Percentiles rank a stretch among this genome's conserved stretches.
Evolutionary conservation across 2,329 filamentous ascomycete species (phyloP).

Genomic region (Claviceps pazoutovae): DNA sequence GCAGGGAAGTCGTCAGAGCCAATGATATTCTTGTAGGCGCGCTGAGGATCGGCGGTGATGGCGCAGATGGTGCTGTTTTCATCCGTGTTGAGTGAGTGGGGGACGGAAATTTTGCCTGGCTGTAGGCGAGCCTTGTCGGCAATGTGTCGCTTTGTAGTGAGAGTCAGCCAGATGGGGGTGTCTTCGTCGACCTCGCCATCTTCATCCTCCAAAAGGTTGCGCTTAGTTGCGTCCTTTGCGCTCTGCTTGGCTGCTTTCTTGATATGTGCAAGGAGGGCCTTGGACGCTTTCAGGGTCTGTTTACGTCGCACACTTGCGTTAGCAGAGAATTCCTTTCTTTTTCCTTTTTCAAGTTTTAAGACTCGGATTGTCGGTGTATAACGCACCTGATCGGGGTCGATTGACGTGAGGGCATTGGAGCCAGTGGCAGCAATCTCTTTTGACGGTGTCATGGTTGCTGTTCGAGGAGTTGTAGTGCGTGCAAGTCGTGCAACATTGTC

Average conservation of each 20-base stretch:
- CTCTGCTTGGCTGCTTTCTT: conserved; percentile 39
- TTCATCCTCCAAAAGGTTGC: conserved; percentile 38
- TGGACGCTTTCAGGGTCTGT: conserved; percentile 48
- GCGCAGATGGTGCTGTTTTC: conserved; percentile 63
- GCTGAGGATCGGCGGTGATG: conserved; percentile 69
- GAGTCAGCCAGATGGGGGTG: conserved; percentile 45
- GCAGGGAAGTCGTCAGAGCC: conserved; percentile 58
- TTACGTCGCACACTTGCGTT: not conserved
- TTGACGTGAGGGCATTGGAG: conserved; percentile 18
- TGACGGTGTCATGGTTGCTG: conserved; percentile 25
- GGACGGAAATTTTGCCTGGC: conserved; percentile 67
- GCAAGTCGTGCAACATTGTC: not conserved
- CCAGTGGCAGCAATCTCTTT: conserved; percentile 23
- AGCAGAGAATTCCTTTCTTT: not conserved
- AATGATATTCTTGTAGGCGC: conserved; percentile 80
- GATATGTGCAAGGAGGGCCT: conserved; percentile 48
- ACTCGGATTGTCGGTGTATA: not conserved
- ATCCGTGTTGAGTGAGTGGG: conserved; percentile 58
- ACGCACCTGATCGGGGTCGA: conserved; percentile 29
- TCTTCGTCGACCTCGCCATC: conserved; percentile 26
- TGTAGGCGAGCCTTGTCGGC: conserved; percentile 65
- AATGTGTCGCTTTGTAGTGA: conserved; percentile 53
- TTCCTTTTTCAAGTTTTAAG: not conserved
- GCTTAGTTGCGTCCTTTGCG: conserved; percentile 33
- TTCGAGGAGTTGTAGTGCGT: not conserved